These are phyloP conservation scores for Nevesoporus exiguus DNA, from an alignment of 768 basidiomycete species.

Conservation along the genomic window DNA sequence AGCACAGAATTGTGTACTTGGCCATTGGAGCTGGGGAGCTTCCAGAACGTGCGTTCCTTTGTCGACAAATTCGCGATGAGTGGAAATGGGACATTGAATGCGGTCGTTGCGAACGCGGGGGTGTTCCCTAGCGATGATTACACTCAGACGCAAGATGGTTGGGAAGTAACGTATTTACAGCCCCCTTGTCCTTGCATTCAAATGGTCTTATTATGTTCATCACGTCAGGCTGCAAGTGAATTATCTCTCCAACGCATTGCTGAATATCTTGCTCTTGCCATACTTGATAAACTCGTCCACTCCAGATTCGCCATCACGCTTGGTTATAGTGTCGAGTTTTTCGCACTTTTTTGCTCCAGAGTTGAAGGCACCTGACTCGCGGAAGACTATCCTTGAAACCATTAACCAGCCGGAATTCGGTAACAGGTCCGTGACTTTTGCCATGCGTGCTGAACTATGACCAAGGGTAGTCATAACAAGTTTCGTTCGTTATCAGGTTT, in stretches of 20 bases:
- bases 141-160: conserved; percentile 42
- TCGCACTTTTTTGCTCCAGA: conserved; percentile 18
- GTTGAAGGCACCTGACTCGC: conserved; percentile 3
- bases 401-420: conserved; percentile 25
- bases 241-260: conserved; percentile 32
- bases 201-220: not conserved
- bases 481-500: conserved; percentile 18
- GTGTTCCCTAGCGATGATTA: conserved; percentile 11
- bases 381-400: conserved; percentile 21
- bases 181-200: not conserved
- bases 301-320: conserved; percentile 21
- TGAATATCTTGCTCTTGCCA: conserved; percentile 35
- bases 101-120: conserved; percentile 34
- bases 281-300: conserved; percentile 26
- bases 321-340: conserved; percentile 33
- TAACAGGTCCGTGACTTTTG: conserved; percentile 11
- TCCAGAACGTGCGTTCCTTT: conserved; percentile 32
- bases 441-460: not conserved
- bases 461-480: conserved; percentile 1
- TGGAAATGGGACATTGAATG: conserved; percentile 22
- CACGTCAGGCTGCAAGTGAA: conserved; percentile 35
- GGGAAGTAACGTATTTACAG: conserved; percentile 41
- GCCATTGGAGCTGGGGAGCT: conserved; percentile 35
- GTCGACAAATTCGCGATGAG: conserved; percentile 28
- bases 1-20: conserved; percentile 23